Evolutionary conservation across 805 yeast species (phyloP).

Genomic region (Candida nitratophila): DNA sequence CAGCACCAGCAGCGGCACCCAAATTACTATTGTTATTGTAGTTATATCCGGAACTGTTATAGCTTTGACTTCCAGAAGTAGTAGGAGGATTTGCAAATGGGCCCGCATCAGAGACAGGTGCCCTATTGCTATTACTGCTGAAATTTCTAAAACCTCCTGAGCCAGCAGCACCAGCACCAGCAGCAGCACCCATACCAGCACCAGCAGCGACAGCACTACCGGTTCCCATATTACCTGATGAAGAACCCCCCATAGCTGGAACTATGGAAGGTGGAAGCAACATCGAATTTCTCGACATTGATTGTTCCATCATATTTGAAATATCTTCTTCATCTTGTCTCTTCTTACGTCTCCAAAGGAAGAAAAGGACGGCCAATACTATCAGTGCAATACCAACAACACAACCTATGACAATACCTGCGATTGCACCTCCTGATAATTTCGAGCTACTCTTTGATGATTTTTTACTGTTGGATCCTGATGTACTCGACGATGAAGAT

Average conservation of each 20-base stretch:
- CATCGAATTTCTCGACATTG: conserved; percentile 4
- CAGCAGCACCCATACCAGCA: neutral
- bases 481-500: conserved; percentile 8
- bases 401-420: conserved; percentile 28
- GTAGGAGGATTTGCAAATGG: neutral
- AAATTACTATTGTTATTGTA: neutral
- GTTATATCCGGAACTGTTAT: neutral
- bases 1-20: neutral
- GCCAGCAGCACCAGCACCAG: conserved; percentile 15
- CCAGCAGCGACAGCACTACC: neutral
- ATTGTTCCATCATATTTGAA: conserved; percentile 11
- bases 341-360: conserved; percentile 16
- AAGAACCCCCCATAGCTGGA: neutral
- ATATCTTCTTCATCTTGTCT: conserved; percentile 9
- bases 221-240: too few species aligned
- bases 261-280: conserved; percentile 5
- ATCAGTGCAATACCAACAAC: conserved; percentile 18
- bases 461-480: conserved; percentile 2
- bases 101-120: neutral
- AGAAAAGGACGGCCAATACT: conserved; percentile 9
- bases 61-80: too few species aligned
- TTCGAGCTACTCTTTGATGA: conserved; percentile 1
- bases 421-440: conserved; percentile 26
- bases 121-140: neutral
- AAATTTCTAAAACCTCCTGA: conserved; percentile 4